Base-by-base conservation (phyloP, 164 flowering plant genomes). In the Akebia trifoliata region DNA sequence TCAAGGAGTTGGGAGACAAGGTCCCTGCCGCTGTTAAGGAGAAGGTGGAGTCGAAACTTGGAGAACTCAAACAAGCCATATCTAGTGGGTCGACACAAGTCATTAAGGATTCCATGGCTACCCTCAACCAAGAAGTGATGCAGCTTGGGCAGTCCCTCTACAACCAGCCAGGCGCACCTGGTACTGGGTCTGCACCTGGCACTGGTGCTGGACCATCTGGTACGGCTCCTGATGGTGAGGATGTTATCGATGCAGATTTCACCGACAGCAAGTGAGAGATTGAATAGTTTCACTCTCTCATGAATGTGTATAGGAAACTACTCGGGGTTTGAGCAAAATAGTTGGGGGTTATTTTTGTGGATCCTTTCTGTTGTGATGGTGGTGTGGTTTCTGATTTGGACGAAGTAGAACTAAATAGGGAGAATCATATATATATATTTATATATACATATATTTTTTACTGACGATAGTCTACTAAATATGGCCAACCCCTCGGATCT, bases 111-210 rank as follows among this genome's bases (percentile, higher is more conserved):
- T 80, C 86, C 44, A 84, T 86, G 71, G 70, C 82, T 42, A 84
- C 87, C 4, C 79, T 86, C 5, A 86, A 84, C 67, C 85, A 83
- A 56, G 94, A 83, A 66, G 94, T 84, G 8, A 86, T 84, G 87
- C 85, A 86, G 67, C 74, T 86, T 2, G 94, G 94, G 1, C 87
- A 83, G 69, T 81, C 90, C 38, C 75, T 86, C 5, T 86, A 86
- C 60, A 78, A 76, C 74, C 85, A 83, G 40, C 81, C 84, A 4
- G 87, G 84, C 36, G 76, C 82, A 8, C 69, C 84, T 9, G 59
- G 56, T 50, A 69, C 74, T 6, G 82, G 81, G 0, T 71, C 86
- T n/a, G 63, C 79, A 4, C 71, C 85, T 14, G 85, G 78, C 3
- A 64, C 44, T 34, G 77, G 57, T 6, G 70, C 77, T 44, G 78